These are phyloP conservation scores for Scheffersomyces coipomensis DNA, from an alignment of 805 yeast genomes.

Conservation along the genomic window DNA sequence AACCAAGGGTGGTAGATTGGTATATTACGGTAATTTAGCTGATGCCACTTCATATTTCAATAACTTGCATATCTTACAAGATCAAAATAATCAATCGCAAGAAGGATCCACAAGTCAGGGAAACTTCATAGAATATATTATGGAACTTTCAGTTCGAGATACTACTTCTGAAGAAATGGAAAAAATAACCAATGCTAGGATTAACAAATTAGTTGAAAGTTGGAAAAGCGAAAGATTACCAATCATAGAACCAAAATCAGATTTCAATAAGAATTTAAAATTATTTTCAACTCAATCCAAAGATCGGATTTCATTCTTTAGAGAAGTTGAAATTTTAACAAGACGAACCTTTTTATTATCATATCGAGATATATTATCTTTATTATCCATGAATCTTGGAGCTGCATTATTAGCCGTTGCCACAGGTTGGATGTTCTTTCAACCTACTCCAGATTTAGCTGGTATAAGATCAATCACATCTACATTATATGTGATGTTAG, in stretches of 20 bases:
- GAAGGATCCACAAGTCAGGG: slow-evolving; percentile 1
- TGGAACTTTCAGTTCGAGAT: slow-evolving; percentile 36
- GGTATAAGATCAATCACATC: slow-evolving; percentile 63
- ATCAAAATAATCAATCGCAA: not conserved
- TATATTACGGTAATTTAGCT: slow-evolving; percentile 42
- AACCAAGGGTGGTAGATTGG: slow-evolving; percentile 54
- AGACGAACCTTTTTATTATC: slow-evolving; percentile 31
- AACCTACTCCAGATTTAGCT: slow-evolving; percentile 56
- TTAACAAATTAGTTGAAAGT: slow-evolving; percentile 19
- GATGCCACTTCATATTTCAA: slow-evolving; percentile 52
- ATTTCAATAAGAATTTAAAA: slow-evolving; percentile 2
- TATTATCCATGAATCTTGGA: slow-evolving; percentile 39
- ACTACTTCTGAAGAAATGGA: slow-evolving; percentile 25
- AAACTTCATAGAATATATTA: slow-evolving; percentile 31
- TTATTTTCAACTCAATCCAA: slow-evolving; percentile 10
- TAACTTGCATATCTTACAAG: slow-evolving; percentile 11
- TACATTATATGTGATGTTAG: slow-evolving; percentile 34
- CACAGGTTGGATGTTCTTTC: slow-evolving; percentile 74
- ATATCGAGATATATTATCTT: slow-evolving; percentile 31
- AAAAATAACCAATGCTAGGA: slow-evolving; percentile 16
- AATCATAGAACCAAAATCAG: not conserved
- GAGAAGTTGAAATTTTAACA: slow-evolving; percentile 32
- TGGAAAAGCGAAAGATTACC: slow-evolving; percentile 12
- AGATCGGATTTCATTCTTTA: slow-evolving; percentile 22
- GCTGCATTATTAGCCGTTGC: slow-evolving; percentile 52